phyloP scores from a whole-genome alignment of 768 basidiomycete genomes.

The Pisolithus orientalis region DNA sequence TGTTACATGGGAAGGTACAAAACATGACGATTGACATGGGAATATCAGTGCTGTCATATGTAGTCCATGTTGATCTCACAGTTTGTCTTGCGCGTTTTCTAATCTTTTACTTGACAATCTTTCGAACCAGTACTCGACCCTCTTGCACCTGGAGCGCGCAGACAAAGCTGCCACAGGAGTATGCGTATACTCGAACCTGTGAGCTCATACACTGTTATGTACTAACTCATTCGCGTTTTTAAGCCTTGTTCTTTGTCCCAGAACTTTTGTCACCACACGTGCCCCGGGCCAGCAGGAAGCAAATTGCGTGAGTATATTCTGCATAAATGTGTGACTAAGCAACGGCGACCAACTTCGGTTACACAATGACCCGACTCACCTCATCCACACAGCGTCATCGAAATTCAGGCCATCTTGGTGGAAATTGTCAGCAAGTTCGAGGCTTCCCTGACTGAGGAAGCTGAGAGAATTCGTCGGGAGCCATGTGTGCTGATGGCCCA shows the following conservation, averaged over 20 bases:
- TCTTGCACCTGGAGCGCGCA: no score
- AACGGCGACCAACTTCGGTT: neutral
- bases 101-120: constrained; percentile 21
- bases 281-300: no score
- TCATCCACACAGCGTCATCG: constrained; percentile 28
- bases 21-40: no score
- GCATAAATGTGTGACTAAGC: neutral
- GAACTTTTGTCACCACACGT: constrained; percentile 14
- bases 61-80: constrained; percentile 13
- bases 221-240: neutral
- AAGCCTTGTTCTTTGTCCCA: neutral
- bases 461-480: constrained; percentile 23
- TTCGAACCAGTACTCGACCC: no score
- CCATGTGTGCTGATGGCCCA: constrained; percentile 28
- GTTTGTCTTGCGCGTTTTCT: constrained; percentile 38
- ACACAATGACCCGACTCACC: neutral
- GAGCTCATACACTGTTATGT: neutral
- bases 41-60: no score
- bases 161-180: constrained; percentile 15
- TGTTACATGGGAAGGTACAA: no score
- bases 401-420: constrained; percentile 55
- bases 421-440: constrained; percentile 51
- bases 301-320: constrained; percentile 4
- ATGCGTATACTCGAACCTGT: constrained; percentile 22
- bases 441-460: constrained; percentile 31